Evolutionary conservation across 805 yeast species (phyloP).

Genomic region (Yamadazyma kitorensis): DNA sequence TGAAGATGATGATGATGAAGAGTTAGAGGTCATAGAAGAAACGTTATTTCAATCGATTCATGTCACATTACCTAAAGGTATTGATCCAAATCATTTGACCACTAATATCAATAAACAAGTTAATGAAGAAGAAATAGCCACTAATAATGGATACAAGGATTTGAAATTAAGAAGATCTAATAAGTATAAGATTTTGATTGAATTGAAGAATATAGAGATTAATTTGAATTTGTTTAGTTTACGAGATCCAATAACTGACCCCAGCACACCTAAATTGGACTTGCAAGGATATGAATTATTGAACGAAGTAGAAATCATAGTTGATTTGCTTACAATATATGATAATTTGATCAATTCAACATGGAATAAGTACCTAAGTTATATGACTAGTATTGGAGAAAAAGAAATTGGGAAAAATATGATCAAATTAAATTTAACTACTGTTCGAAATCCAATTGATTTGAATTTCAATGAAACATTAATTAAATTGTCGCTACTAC

Average conservation of each 20-base stretch:
- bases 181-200: slow-evolving; percentile 56
- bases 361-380: slow-evolving; percentile 82
- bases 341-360: slow-evolving; percentile 76
- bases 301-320: slow-evolving; percentile 43
- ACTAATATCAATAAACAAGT: slow-evolving; percentile 50
- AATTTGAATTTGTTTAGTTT: slow-evolving; percentile 44
- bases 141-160: slow-evolving; percentile 29
- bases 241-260: slow-evolving; percentile 44
- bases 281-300: slow-evolving; percentile 40
- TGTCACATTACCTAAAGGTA: slow-evolving; percentile 52
- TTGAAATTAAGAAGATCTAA: slow-evolving; percentile 65
- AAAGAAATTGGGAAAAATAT: slow-evolving; percentile 68
- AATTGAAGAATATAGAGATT: slow-evolving; percentile 51
- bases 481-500: slow-evolving; percentile 55
- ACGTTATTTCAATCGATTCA: slow-evolving; percentile 78
- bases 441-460: slow-evolving; percentile 60
- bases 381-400: slow-evolving; percentile 66
- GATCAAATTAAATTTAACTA: slow-evolving; percentile 51
- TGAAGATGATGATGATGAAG: slow-evolving; percentile 12
- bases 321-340: slow-evolving; percentile 12
- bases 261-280: slow-evolving; percentile 26
- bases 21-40: slow-evolving; percentile 47
- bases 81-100: slow-evolving; percentile 46
- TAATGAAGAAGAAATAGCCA: slow-evolving; percentile 19
- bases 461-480: slow-evolving; percentile 70